These are phyloP conservation scores for Aspergillus saccharolyticus DNA, from an alignment of 495 filamentous ascomycete genomes.

Conservation along the genomic window DNA sequence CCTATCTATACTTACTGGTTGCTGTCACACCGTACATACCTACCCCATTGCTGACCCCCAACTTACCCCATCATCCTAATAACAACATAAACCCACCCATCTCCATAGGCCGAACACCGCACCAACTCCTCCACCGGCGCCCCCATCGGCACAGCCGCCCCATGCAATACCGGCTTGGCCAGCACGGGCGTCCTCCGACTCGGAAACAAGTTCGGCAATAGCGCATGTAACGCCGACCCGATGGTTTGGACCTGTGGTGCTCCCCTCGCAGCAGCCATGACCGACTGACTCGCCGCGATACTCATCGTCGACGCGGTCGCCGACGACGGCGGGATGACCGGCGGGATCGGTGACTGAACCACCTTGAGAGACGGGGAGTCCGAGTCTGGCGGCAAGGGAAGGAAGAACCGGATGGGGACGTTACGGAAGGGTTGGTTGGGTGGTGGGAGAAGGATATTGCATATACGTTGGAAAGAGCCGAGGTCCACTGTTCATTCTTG, in stretches of 20 bases:
- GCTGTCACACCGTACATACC: too few relatives aligned
- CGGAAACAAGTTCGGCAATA: constrained; percentile 83
- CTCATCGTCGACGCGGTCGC: constrained; percentile 18
- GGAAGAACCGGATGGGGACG: constrained; percentile 81
- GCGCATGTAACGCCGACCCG: constrained; percentile 67
- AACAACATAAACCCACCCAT: constrained; percentile 86
- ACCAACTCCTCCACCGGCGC: constrained; percentile 84
- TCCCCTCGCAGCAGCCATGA: constrained; percentile 22
- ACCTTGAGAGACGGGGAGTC: constrained; percentile 53
- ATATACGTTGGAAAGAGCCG: constrained; percentile 64
- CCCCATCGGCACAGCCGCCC: constrained; percentile 73
- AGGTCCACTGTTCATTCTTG: constrained; percentile 58
- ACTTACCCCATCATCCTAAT: constrained; percentile 68
- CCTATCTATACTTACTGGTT: too few relatives aligned
- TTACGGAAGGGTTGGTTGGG: constrained; percentile 66
- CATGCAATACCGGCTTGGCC: constrained; percentile 87
- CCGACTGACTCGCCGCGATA: constrained; percentile 23
- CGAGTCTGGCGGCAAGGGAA: constrained; percentile 60
- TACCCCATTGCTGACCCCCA: too few relatives aligned
- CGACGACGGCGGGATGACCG: constrained; percentile 48
- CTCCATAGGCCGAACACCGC: constrained; percentile 74
- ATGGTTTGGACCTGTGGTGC: constrained; percentile 66
- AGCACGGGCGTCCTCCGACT: constrained; percentile 80
- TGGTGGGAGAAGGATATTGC: constrained; percentile 71
- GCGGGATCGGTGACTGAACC: constrained; percentile 61